phyloP scores from a whole-genome alignment of 2,329 filamentous ascomycete species.

The Chrysoporthe austroafricana region DNA sequence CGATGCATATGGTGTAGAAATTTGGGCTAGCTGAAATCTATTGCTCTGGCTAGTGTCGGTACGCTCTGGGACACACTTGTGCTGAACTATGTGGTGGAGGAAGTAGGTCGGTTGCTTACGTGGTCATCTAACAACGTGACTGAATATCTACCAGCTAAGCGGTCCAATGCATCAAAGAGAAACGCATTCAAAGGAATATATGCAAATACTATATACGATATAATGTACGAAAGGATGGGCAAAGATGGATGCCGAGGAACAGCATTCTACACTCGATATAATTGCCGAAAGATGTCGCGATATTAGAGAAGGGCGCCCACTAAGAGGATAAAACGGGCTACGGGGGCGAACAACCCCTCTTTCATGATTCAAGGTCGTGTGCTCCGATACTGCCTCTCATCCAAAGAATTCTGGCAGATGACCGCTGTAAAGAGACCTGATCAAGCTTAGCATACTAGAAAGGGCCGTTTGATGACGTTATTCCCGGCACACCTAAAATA shows the following conservation, averaged over 20 bases:
- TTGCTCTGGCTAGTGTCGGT: too few species aligned
- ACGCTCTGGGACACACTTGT: too few species aligned
- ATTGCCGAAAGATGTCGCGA: neutral
- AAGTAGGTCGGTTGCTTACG: too few species aligned
- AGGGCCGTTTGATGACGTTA: neutral
- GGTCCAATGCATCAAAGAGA: too few species aligned
- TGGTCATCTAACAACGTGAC: too few species aligned
- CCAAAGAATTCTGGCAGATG: neutral
- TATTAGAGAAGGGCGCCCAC: neutral
- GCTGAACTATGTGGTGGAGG: too few species aligned
- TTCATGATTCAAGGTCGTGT: neutral
- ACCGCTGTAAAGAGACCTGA: neutral
- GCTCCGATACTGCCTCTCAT: neutral
- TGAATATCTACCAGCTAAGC: too few species aligned
- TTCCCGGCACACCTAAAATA: conserved; percentile 2
- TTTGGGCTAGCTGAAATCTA: too few species aligned
- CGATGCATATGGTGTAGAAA: too few species aligned
- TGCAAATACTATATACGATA: neutral
- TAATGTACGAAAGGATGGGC: neutral
- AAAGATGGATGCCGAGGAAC: neutral
- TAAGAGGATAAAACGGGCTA: neutral
- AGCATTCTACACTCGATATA: neutral
- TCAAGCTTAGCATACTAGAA: neutral
- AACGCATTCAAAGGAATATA: too few species aligned
- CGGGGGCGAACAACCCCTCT: neutral